These are phyloP conservation scores for Clohesyomyces aquaticus DNA, from an alignment of 495 filamentous ascomycete genomes.

Conservation along the genomic window DNA sequence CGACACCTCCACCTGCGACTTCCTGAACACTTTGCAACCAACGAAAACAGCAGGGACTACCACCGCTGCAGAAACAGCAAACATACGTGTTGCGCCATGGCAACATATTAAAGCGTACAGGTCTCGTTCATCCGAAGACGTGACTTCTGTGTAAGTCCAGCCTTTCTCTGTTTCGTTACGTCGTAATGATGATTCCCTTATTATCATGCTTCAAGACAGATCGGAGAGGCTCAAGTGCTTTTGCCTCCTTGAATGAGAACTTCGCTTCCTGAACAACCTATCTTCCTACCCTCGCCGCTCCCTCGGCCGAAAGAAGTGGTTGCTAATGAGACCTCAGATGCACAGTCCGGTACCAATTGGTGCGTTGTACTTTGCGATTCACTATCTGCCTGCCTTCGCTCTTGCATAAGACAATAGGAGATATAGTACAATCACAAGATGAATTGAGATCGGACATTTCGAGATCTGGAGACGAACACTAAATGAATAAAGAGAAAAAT, in stretches of 20 bases:
- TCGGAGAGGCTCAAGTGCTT: constrained; percentile 26
- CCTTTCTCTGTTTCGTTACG: not conserved
- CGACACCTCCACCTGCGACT: too few relatives aligned
- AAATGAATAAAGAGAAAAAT: constrained; percentile 5
- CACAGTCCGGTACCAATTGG: too few relatives aligned
- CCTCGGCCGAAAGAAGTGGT: not conserved
- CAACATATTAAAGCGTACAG: not conserved
- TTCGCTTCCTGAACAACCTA: constrained; percentile 15
- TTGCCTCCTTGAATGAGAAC: constrained; percentile 35
- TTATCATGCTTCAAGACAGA: constrained; percentile 34
- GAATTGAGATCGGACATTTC: constrained; percentile 3
- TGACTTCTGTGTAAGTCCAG: not conserved
- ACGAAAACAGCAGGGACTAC: too few relatives aligned
- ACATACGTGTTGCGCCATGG: not conserved
- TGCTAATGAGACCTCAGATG: not conserved
- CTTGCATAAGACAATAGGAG: constrained; percentile 8
- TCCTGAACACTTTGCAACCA: too few relatives aligned
- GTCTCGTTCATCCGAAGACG: not conserved
- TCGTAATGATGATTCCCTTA: constrained; percentile 26
- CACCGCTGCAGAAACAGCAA: too few relatives aligned
- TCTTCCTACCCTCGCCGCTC: not conserved
- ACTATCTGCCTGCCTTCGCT: not conserved
- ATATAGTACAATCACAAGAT: constrained; percentile 24
- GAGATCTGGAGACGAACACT: not conserved
- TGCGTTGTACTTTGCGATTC: too few relatives aligned